Evolutionary conservation across 768 basidiomycete species (phyloP).

Genomic region (Boletus rubroflammeus): DNA sequence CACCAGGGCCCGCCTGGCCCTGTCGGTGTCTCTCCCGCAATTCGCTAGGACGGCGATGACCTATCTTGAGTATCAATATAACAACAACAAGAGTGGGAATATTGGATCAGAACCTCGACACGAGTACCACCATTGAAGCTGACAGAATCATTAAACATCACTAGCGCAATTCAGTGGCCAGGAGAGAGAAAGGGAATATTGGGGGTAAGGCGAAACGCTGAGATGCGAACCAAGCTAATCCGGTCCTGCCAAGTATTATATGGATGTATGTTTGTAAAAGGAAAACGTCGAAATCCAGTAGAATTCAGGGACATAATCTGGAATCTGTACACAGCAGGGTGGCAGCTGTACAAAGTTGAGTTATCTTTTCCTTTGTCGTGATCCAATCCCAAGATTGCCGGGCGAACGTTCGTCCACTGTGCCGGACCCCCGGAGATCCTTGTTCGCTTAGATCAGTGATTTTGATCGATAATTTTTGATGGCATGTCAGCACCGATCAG

Average conservation of each 20-base stretch:
- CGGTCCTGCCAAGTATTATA: conserved; percentile 10
- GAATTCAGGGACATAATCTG: conserved; percentile 15
- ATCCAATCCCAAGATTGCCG: conserved; percentile 10
- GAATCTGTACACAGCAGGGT: conserved; percentile 13
- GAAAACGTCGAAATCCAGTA: conserved; percentile 3
- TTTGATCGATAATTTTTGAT: not conserved
- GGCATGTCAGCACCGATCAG: not conserved
- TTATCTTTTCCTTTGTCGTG: not conserved
- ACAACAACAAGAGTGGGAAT: not conserved
- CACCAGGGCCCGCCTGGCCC: conserved; percentile 27
- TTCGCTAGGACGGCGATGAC: conserved; percentile 34
- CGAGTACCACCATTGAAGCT: conserved; percentile 30
- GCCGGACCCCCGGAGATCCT: conserved; percentile 5
- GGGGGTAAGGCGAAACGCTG: conserved; percentile 3
- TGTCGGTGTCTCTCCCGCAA: conserved; percentile 28
- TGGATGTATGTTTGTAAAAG: conserved; percentile 4
- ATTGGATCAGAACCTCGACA: conserved; percentile 20
- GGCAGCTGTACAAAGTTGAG: conserved; percentile 6
- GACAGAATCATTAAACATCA: conserved; percentile 25
- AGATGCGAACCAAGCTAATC: not conserved
- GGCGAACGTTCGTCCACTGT: conserved; percentile 12
- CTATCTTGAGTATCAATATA: conserved; percentile 12
- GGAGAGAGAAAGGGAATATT: not conserved
- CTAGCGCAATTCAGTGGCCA: not conserved
- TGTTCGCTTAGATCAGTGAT: not conserved